Percentiles rank a stretch among this genome's conserved stretches.
phyloP scores from a whole-genome alignment of 257 asterid genomes.

The Plectranthus barbatus region DNA sequence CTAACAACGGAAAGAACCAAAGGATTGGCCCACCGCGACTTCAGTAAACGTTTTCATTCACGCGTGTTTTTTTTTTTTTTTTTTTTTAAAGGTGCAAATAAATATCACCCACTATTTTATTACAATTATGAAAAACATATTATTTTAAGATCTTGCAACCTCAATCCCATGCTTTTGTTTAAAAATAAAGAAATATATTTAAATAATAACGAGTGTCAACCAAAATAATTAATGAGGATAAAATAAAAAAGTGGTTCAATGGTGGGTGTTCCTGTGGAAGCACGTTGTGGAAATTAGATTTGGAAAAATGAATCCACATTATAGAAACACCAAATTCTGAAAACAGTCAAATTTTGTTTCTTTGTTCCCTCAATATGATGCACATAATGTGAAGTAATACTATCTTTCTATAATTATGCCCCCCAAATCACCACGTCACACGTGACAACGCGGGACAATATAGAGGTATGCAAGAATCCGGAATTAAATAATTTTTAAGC shows the following conservation, averaged over 20 bases:
- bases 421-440: slow-evolving; percentile 13
- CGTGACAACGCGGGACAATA: too few species aligned
- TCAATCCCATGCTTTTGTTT: too few species aligned
- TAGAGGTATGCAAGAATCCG: too few species aligned
- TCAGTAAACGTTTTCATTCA: not conserved
- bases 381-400: slow-evolving; percentile 28
- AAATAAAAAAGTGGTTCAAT: not conserved
- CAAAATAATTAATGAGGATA: not conserved
- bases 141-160: too few species aligned
- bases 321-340: slow-evolving; percentile 2
- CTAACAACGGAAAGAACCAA: slow-evolving; percentile 1
- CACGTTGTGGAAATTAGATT: slow-evolving; percentile 27
- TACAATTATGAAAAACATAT: too few species aligned
- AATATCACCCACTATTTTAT: too few species aligned
- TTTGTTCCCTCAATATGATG: not conserved
- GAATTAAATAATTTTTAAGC: too few species aligned
- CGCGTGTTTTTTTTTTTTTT: not conserved
- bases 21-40: slow-evolving; percentile 30
- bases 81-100: not conserved
- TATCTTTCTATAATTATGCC: not conserved
- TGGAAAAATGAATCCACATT: slow-evolving; percentile 1
- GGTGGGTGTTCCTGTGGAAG: slow-evolving; percentile 39
- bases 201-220: not conserved
- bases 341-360: too few species aligned
- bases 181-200: not conserved